Percentiles rank a stretch among this genome's conserved stretches.
Conservation (phyloP, 2,329 filamentous ascomycete species). For the Venturia effusa region DNA sequence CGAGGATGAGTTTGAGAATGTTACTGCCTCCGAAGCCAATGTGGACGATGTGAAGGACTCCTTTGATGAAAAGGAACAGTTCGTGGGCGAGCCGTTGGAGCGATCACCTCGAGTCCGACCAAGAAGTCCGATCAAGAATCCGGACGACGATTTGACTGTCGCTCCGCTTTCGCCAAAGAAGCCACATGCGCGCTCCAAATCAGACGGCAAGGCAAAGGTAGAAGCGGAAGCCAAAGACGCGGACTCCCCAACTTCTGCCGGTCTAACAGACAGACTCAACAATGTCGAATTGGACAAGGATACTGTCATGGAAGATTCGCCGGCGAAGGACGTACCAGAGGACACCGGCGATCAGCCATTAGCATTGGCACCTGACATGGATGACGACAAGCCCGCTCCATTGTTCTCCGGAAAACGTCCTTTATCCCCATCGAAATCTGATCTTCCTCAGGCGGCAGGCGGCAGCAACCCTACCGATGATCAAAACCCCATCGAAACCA, state of each 20-base stretch:
- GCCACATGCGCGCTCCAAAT: slow-evolving; percentile 15
- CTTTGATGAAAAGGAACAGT: slow-evolving; percentile 45
- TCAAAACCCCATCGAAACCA: background rate
- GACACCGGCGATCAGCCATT: background rate
- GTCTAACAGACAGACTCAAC: slow-evolving; percentile 43
- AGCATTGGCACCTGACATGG: slow-evolving; percentile 41
- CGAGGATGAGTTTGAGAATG: slow-evolving; percentile 92
- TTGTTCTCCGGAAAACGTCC: slow-evolving; percentile 42
- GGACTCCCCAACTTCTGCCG: slow-evolving; percentile 41
- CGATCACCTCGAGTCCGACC: slow-evolving; percentile 40
- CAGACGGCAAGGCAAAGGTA: slow-evolving; percentile 13
- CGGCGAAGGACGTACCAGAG: background rate
- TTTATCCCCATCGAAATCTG: background rate
- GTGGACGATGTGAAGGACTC: slow-evolving; percentile 63
- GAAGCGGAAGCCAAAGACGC: slow-evolving; percentile 26
- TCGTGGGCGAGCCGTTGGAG: slow-evolving; percentile 24
- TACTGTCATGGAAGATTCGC: slow-evolving; percentile 11
- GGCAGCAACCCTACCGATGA: background rate
- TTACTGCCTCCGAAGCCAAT: slow-evolving; percentile 57
- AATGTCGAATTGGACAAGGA: slow-evolving; percentile 51
- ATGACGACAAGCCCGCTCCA: slow-evolving; percentile 55
- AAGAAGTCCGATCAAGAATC: slow-evolving; percentile 18
- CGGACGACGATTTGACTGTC: slow-evolving; percentile 64
- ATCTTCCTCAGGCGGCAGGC: background rate
- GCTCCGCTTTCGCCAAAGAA: slow-evolving; percentile 57